Evolutionary conservation across 176 grass and related monocot species (phyloP), one percentile per base, ranked within the genome.

Genomic region (Carex parvula): DNA sequence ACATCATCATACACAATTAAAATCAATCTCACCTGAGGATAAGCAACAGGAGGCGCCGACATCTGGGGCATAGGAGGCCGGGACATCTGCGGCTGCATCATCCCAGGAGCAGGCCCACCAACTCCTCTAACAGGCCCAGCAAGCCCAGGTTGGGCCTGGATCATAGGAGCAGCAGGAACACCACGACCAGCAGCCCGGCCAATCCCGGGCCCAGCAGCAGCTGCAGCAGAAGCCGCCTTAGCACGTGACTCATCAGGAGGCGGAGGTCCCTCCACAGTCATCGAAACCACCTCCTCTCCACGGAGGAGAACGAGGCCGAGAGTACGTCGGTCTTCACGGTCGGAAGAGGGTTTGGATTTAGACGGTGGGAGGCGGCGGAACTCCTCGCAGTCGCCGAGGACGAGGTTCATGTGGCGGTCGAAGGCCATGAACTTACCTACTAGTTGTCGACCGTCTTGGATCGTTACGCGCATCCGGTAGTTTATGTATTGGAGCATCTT

Each of bases 341-440:
- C 92, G 39, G 89, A 89, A 1, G 85, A 61, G 54, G 91, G 91
- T 86, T 97, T 94, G 78, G 50, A 92, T 79, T 94, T 98, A 64
- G 88, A 86, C 2, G 96, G 96, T 8, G 96, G 96, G 0, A 99
- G 91, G 85, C 85, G 92, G 84, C 96, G 96, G 85, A 99, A 95
- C 93, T 99, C 93, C 96, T 99, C 96, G 85, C 96, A 99, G 80
- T 99, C 96, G 66, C 96, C 89, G 84, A 99, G 89, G 80, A 95
- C 96, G 58, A 99, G 89, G 93, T 99, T 99, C 91, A 99, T 95
- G 89, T 99, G 96, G 65, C 96, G 93, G 81, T 99, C 96, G 96
- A 99, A 99, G 59, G 96, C 96, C 93, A 99, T 95, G 91, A 95
- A 99, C 89, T 99, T 99, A 39, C 93, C 93, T 21, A 99, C 96